phyloP scores from a whole-genome alignment of 257 asterid species.

The Nicotiana undulata region DNA sequence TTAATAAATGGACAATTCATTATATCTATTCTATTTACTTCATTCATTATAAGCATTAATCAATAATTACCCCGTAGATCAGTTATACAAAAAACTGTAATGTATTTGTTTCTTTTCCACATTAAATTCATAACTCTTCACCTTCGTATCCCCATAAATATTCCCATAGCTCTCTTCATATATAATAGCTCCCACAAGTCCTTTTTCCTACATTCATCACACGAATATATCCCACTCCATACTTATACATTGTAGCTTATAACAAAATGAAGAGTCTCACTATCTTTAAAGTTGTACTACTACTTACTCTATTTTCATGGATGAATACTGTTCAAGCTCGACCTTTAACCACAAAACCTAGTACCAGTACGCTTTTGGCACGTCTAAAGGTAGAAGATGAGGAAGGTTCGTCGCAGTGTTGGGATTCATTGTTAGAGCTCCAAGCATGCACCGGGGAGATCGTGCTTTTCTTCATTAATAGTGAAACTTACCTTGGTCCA shows the following conservation, averaged over 20 bases:
- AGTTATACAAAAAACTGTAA: background rate
- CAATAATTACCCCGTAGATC: background rate
- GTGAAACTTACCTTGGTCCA: conserved; percentile 64
- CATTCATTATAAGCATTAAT: background rate
- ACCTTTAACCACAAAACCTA: background rate
- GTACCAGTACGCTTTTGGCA: background rate
- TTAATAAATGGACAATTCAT: background rate
- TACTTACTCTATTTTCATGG: conserved; percentile 3
- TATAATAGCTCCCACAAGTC: background rate
- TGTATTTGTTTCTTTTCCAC: background rate
- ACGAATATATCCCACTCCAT: background rate
- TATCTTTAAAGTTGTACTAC: background rate
- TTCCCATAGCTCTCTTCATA: background rate
- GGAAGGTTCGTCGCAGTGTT: conserved; percentile 33
- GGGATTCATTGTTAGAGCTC: conserved; percentile 50
- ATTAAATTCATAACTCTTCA: background rate
- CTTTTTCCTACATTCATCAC: background rate
- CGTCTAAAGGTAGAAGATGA: conserved; percentile 28
- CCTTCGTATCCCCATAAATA: background rate
- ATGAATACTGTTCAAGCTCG: conserved; percentile 5
- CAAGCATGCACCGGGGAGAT: conserved; percentile 61
- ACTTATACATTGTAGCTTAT: background rate
- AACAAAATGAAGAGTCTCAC: background rate
- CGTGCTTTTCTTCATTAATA: conserved; percentile 54
- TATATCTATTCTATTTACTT: background rate